Conservation (phyloP, 2,329 filamentous ascomycete genomes). For the Monascus ruber region DNA sequence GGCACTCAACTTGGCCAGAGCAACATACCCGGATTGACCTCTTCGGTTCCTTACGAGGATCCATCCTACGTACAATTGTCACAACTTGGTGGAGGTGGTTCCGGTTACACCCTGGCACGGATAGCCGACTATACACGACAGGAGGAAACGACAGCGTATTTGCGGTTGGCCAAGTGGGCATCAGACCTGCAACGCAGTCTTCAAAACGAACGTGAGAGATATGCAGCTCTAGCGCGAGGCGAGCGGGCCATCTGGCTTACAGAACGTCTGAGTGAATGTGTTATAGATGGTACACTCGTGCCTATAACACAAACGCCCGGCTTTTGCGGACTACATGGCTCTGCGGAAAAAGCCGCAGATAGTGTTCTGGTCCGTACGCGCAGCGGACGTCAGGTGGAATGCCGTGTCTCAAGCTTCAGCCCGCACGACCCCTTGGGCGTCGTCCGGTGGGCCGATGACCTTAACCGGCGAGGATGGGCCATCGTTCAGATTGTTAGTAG, state of each 20-base stretch:
- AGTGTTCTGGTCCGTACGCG: slow-evolving; percentile 13
- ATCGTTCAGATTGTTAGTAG: slow-evolving; percentile 64
- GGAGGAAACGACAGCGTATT: slow-evolving; percentile 51
- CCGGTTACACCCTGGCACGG: slow-evolving; percentile 50
- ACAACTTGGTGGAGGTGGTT: slow-evolving; percentile 16
- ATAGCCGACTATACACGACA: slow-evolving; percentile 48
- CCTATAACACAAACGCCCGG: slow-evolving; percentile 34
- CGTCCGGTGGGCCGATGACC: slow-evolving; percentile 54
- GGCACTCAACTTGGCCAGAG: slow-evolving; percentile 22
- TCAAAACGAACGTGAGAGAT: slow-evolving; percentile 59
- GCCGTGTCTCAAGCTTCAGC: slow-evolving; percentile 29
- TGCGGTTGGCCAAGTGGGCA: slow-evolving; percentile 74
- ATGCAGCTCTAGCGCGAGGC: slow-evolving; percentile 49
- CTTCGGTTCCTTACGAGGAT: slow-evolving; percentile 14
- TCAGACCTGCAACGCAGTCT: slow-evolving; percentile 67
- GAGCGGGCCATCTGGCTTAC: slow-evolving; percentile 61
- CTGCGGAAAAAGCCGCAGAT: slow-evolving; percentile 13
- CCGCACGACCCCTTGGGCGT: slow-evolving; percentile 71
- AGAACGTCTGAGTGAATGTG: slow-evolving; percentile 54
- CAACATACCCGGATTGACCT: slow-evolving; percentile 18
- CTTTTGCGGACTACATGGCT: slow-evolving; percentile 14
- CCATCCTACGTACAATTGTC: slow-evolving; percentile 19
- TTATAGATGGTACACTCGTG: slow-evolving; percentile 53
- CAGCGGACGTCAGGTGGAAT: slow-evolving; percentile 18
- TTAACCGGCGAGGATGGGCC: slow-evolving; percentile 54